Base-by-base conservation (phyloP, 352 stramenopile species). In the Blastocystis hominis region DNA sequence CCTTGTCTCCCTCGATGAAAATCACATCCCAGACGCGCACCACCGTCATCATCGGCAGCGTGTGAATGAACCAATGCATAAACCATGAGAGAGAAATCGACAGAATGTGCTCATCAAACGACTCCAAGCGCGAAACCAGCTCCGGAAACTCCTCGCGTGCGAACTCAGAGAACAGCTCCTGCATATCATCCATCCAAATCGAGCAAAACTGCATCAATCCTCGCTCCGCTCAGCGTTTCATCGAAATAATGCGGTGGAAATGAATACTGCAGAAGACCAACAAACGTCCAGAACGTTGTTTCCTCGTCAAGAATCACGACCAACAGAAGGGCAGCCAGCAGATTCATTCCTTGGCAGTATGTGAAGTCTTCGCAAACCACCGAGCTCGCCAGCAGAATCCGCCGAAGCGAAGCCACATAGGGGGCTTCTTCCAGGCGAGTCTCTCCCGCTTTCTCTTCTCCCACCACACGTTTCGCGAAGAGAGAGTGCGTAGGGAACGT, bases 1-100 rank as follows among this genome's bases (percentile, higher is more conserved):
- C 44, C 59, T 84, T 84, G 36, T 84, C 72, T 77, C 72, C 72
- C 59, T 84, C 72, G 44, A 84, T 17, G 2, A 84, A 24, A 47
- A 84, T 63, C 54, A 84, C 72, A 34, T 84, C 72, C 72, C 72
- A 84, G 20, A 84, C 4, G n/a, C 72, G 54, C 72, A 62, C 59
- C 2, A 70, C 72, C 5, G 72, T 68, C 30, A 38, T 56, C 7
- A 62, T 40, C 2, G 72, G 72, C 9, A 84, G n/a, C 5, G 3
- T 34, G 17, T 84, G 70, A 36, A 84, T 70, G 59, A 70, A 84
- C 3, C 70, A 13, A 10, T 46, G 47, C 3, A 84, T 84, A 17
- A 84, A 84, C 72, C 72, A 84, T 15, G 15, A 15, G 4, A 84
- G 34, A 3, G 38, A 62, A 2, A 84, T 15, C 4, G 59, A 66